Percentiles rank a stretch among this genome's conserved stretches.
phyloP scores from a whole-genome alignment of 768 basidiomycete species.

The Lactifluus piperatus region DNA sequence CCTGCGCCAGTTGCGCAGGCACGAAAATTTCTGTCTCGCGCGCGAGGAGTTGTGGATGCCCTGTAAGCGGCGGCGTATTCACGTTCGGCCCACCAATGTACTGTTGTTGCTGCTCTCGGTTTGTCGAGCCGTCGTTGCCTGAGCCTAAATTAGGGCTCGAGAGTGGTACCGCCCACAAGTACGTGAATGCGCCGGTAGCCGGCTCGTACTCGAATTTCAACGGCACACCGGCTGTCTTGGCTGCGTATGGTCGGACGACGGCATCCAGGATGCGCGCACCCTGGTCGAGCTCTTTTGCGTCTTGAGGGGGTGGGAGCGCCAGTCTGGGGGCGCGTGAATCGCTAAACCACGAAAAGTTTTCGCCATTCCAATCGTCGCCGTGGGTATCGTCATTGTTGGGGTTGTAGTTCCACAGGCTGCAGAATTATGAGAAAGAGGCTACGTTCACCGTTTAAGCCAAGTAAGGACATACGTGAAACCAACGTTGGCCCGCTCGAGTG shows the following conservation, averaged over 20 bases:
- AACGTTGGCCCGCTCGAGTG: conserved; percentile 62
- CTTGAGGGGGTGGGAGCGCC: conserved; percentile 46
- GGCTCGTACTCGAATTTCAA: conserved; percentile 66
- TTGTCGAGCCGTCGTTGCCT: neutral
- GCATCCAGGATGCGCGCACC: conserved; percentile 71
- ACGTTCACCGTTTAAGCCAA: neutral
- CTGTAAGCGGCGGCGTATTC: conserved; percentile 32
- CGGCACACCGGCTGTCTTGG: conserved; percentile 85
- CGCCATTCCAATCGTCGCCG: conserved; percentile 93
- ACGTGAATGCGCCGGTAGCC: conserved; percentile 58
- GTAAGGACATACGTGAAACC: conserved; percentile 69
- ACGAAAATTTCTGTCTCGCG: conserved; percentile 79
- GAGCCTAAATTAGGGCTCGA: conserved; percentile 6
- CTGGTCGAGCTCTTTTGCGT: conserved; percentile 64
- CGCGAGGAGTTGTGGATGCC: conserved; percentile 36
- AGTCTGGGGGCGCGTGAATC: conserved; percentile 34
- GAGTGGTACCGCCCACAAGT: conserved; percentile 48
- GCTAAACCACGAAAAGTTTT: conserved; percentile 96
- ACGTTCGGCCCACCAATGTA: conserved; percentile 21
- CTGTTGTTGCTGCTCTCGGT: neutral
- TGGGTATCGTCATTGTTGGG: conserved; percentile 67
- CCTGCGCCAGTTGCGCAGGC: conserved; percentile 52
- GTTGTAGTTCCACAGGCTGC: conserved; percentile 92
- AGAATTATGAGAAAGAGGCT: neutral
- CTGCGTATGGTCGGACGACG: conserved; percentile 84